phyloP scores from a whole-genome alignment of 2,329 filamentous ascomycete species.

The Trichoderma koningiopsis region DNA sequence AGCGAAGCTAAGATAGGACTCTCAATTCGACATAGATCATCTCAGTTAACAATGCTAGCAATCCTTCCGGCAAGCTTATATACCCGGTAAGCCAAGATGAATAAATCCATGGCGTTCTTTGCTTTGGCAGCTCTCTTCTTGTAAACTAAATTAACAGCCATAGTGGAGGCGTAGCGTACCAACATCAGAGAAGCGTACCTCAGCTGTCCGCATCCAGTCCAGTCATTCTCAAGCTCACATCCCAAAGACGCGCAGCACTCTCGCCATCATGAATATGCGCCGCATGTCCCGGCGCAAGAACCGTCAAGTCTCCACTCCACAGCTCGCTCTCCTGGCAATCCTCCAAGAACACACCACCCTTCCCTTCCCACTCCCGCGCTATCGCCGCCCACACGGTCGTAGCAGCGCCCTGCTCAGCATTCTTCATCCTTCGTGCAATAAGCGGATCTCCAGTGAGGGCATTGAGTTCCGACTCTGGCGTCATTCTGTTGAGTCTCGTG shows the following conservation, averaged over 20 bases:
- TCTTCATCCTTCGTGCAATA: conserved; percentile 9
- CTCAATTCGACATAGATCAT: no score
- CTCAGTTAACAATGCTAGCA: no score
- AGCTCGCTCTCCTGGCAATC: conserved; percentile 18
- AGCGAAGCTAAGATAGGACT: no score
- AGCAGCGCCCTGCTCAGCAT: conserved; percentile 3
- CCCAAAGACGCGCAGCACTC: conserved; percentile 2
- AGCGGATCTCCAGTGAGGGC: neutral
- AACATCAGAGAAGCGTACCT: no score
- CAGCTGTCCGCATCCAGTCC: neutral
- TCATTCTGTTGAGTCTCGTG: conserved; percentile 17
- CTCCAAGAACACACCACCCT: neutral
- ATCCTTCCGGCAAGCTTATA: no score
- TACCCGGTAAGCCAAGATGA: no score
- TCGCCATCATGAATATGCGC: neutral
- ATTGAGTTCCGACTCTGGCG: neutral
- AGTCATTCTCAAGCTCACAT: neutral
- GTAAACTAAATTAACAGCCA: no score
- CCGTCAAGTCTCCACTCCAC: neutral
- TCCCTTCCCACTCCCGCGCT: neutral
- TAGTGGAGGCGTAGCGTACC: accelerated
- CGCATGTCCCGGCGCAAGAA: conserved; percentile 11
- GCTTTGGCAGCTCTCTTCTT: no score
- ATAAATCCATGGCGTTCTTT: no score
- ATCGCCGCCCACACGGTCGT: conserved; percentile 13